Base-by-base conservation (phyloP, 2,329 filamentous ascomycete genomes). In the Daldinia sp. region DNA sequence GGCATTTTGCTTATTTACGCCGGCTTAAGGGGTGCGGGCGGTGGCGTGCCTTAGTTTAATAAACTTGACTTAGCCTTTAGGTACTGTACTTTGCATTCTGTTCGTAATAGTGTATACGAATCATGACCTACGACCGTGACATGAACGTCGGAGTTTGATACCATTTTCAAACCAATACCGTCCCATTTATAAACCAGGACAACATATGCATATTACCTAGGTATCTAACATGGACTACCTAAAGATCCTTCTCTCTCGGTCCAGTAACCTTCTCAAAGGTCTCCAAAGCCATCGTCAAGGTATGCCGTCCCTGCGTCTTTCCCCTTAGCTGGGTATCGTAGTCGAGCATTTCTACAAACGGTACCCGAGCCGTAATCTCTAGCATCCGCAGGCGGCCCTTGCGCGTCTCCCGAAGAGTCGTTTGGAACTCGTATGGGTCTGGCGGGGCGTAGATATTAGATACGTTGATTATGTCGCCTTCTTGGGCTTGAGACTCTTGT, bases 291-390 rank as follows among this genome's bases (percentile, higher is more conserved):
- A 87, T 84, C 1, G 83, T 85, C 74, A 87, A 79, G 4, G 83
- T 81, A 72, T 88, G 85, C 1, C 95, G 84, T 0, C 95, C 95
- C 2, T 90, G 91, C 3, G 94, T 99, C 80, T 97, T 84, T 77
- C 92, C 94, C 53, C 95, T 83, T 67, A 99, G 78, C 74, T 96
- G 92, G 75, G 93, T 92, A 70, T 98, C 82, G 77, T 98, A 99
- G 39, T 94, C 92, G 32, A 98, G 89, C 92, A 98, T 97, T 78
- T 98, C 94, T 78, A 95, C 96, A 71, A 98, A 82, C 29, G 95
- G 95, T 25, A 98, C 94, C 71, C 91, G 88, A 19, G 94, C 95
- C 9, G 90, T 88, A 69, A 99, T 92, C 50, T 90, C 84, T 60
- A 84, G 80, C 79, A 80, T 82, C 45, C 81, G 79, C 57, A 79